These are phyloP conservation scores for Aspergillus pseudoviridinutans DNA, from an alignment of 2,329 filamentous ascomycete genomes.

Conservation along the genomic window DNA sequence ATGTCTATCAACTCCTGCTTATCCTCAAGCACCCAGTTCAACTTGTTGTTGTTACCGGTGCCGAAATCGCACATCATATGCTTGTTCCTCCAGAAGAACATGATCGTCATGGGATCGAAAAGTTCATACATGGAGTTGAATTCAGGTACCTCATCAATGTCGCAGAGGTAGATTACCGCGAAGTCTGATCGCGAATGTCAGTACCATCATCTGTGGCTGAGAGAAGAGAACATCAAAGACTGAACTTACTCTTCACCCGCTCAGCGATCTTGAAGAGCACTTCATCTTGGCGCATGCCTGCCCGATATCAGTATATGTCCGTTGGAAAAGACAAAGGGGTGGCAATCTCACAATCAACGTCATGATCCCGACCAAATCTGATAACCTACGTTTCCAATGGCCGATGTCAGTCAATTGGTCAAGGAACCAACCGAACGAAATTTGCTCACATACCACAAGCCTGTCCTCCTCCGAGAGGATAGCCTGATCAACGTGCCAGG, in stretches of 20 bases:
- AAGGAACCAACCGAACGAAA: background rate
- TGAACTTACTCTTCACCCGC: slow-evolving; percentile 65
- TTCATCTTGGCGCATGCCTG: slow-evolving; percentile 76
- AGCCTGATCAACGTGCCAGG: slow-evolving; percentile 98
- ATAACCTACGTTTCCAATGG: slow-evolving; percentile 59
- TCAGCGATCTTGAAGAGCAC: slow-evolving; percentile 93
- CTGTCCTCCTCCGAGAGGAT: slow-evolving; percentile 89
- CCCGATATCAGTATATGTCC: slow-evolving; percentile 15
- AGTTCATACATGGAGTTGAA: slow-evolving; percentile 96
- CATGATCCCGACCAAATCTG: slow-evolving; percentile 83
- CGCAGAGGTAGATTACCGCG: slow-evolving; percentile 79
- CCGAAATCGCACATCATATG: slow-evolving; percentile 92
- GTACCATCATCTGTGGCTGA: background rate
- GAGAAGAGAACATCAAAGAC: background rate
- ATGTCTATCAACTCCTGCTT: slow-evolving; percentile 99
- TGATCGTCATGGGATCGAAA: slow-evolving; percentile 86
- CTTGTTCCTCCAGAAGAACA: slow-evolving; percentile 71
- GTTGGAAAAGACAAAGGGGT: background rate
- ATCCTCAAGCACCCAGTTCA: slow-evolving; percentile 94
- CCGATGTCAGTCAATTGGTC: background rate
- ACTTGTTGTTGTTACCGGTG: slow-evolving; percentile 97
- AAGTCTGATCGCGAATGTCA: slow-evolving; percentile 26
- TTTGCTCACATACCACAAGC: slow-evolving; percentile 44
- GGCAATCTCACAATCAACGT: slow-evolving; percentile 59
- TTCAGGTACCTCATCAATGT: slow-evolving; percentile 84